Percentiles rank a stretch among this genome's conserved stretches.
These are phyloP conservation scores for Tetrastigma voinierianum DNA, from an alignment of 164 flowering plant species.

Conservation along the genomic window DNA sequence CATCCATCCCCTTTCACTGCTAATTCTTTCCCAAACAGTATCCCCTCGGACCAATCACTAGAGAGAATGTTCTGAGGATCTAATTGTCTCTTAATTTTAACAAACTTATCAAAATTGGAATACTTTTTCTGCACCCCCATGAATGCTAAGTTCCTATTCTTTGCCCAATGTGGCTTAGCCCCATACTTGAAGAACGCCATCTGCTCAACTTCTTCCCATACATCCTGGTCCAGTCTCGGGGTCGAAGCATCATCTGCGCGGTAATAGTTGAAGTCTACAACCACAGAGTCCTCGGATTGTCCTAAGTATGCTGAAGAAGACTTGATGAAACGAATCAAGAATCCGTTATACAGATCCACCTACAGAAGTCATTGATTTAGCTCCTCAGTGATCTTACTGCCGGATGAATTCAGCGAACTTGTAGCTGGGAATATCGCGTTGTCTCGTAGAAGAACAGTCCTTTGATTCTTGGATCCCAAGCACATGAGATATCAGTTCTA, in stretches of 20 bases:
- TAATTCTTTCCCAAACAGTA: conserved; percentile 47
- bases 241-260: conserved; percentile 56
- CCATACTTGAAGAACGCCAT: conserved; percentile 82
- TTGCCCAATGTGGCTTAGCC: conserved; percentile 90
- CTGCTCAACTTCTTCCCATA: conserved; percentile 86
- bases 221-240: conserved; percentile 75
- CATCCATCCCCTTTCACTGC: conserved; percentile 53
- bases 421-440: conserved; percentile 68
- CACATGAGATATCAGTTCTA: conserved; percentile 37
- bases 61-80: conserved; percentile 66
- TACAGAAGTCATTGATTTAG: conserved; percentile 66
- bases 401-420: conserved; percentile 54
- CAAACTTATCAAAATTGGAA: conserved; percentile 42
- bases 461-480: conserved; percentile 86
- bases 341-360: conserved; percentile 72
- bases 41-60: conserved; percentile 66
- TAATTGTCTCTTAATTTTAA: conserved; percentile 53
- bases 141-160: conserved; percentile 75
- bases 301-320: conserved; percentile 70
- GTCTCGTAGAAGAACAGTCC: conserved; percentile 85
- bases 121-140: conserved; percentile 56
- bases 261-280: conserved; percentile 78
- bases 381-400: conserved; percentile 74
- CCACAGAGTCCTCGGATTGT: conserved; percentile 75
- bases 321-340: conserved; percentile 67